Evolutionary conservation across 345 rosid genomes (phyloP).

Genomic region (Syzygium oleosum): DNA sequence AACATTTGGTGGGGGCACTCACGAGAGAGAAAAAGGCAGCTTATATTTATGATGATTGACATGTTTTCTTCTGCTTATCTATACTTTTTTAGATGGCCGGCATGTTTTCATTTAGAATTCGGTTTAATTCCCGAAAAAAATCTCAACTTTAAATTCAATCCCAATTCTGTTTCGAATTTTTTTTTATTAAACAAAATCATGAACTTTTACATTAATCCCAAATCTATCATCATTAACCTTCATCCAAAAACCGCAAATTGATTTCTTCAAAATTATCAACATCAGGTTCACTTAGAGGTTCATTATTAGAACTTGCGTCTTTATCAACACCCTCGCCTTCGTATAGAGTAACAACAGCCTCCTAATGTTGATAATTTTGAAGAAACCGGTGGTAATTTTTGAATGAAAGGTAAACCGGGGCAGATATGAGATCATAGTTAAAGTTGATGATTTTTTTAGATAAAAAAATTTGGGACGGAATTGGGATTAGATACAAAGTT

Average conservation of each 20-base stretch:
- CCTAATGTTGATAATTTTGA: background rate
- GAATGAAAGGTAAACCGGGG: background rate
- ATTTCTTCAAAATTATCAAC: background rate
- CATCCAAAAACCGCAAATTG: background rate
- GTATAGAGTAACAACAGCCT: background rate
- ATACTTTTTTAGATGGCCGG: background rate
- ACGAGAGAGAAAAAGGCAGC: background rate
- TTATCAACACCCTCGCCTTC: background rate
- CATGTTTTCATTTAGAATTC: background rate
- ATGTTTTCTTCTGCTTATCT: background rate
- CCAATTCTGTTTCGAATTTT: rapidly evolving
- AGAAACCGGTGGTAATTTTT: background rate
- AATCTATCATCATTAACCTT: background rate
- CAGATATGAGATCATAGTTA: rapidly evolving
- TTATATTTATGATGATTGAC: background rate
- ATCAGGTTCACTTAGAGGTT: background rate
- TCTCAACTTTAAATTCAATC: background rate
- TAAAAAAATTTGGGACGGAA: background rate
- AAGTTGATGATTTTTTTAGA: background rate
- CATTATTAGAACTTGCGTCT: background rate
- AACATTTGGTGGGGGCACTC: background rate
- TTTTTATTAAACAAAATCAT: background rate
- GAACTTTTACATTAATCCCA: background rate
- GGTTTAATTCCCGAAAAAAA: background rate
- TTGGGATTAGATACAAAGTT: background rate